Evolutionary conservation across 768 basidiomycete species (phyloP).

Genomic region (Suillus hirtellus): DNA sequence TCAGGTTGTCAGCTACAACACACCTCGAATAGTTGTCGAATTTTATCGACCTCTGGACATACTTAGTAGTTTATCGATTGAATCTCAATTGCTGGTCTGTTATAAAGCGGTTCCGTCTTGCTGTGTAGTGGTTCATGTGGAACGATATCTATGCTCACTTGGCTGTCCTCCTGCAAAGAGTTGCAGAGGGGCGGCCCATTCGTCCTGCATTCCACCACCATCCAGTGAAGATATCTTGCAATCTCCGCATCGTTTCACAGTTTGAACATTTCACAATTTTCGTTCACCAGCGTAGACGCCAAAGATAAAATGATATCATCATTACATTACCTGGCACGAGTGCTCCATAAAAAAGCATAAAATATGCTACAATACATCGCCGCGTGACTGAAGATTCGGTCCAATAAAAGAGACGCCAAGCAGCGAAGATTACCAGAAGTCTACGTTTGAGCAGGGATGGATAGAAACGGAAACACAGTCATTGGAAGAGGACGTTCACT

Average conservation of each 20-base stretch:
- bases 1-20: background rate
- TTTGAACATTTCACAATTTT: background rate
- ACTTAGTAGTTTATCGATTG: background rate
- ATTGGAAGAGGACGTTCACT: conserved; percentile 63
- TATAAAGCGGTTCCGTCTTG: background rate
- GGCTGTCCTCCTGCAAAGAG: too few species aligned
- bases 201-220: background rate
- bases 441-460: background rate
- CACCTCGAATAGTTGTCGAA: background rate
- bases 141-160: background rate
- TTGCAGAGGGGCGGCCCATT: too few species aligned
- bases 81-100: background rate
- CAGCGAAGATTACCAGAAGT: conserved; percentile 7
- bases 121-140: background rate
- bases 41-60: background rate
- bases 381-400: background rate
- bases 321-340: conserved; percentile 6
- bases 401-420: conserved; percentile 1
- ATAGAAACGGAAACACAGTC: conserved; percentile 10
- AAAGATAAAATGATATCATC: conserved; percentile 1
- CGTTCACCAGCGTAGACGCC: background rate
- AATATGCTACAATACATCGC: conserved; percentile 8
- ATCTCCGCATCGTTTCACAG: background rate
- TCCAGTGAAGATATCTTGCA: background rate
- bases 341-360: conserved; percentile 9